These are phyloP conservation scores for Morella rubra DNA, from an alignment of 306 rosid genomes.

Conservation along the genomic window DNA sequence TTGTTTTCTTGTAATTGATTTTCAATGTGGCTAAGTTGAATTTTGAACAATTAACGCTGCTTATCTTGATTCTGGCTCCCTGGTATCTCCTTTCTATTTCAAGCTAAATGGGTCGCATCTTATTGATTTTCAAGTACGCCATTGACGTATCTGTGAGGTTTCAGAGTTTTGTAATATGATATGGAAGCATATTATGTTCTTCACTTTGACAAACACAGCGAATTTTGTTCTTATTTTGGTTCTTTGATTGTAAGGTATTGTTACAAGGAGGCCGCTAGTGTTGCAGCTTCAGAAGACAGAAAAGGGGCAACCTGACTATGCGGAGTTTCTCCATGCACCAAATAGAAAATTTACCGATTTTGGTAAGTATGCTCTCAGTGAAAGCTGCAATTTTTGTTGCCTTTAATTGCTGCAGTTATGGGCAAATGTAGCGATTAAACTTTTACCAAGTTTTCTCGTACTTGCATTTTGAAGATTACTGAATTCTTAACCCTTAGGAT, in stretches of 20 bases:
- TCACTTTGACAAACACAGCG: background rate
- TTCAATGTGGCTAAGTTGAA: background rate
- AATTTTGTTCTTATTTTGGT: background rate
- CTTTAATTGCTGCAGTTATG: constrained; percentile 7
- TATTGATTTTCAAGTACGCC: background rate
- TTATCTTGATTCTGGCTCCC: background rate
- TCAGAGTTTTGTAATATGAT: background rate
- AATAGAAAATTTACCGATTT: constrained; percentile 77
- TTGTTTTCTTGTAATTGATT: background rate
- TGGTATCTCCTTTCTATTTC: background rate
- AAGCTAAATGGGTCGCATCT: background rate
- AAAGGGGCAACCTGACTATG: constrained; percentile 70
- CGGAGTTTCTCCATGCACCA: constrained; percentile 94
- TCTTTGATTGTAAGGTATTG: constrained; percentile 63
- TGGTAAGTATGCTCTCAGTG: constrained; percentile 45
- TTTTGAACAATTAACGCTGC: background rate
- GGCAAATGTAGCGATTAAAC: background rate
- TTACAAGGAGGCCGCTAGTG: constrained; percentile 91
- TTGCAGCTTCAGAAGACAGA: constrained; percentile 92
- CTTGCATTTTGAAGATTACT: too few species aligned
- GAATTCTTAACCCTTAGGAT: too few species aligned
- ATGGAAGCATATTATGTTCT: background rate
- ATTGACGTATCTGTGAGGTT: background rate
- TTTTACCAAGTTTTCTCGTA: background rate
- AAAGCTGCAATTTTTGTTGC: constrained; percentile 6